Evolutionary conservation across 2,329 filamentous ascomycete genomes (phyloP).

Genomic region (Ophiostoma australiae): DNA sequence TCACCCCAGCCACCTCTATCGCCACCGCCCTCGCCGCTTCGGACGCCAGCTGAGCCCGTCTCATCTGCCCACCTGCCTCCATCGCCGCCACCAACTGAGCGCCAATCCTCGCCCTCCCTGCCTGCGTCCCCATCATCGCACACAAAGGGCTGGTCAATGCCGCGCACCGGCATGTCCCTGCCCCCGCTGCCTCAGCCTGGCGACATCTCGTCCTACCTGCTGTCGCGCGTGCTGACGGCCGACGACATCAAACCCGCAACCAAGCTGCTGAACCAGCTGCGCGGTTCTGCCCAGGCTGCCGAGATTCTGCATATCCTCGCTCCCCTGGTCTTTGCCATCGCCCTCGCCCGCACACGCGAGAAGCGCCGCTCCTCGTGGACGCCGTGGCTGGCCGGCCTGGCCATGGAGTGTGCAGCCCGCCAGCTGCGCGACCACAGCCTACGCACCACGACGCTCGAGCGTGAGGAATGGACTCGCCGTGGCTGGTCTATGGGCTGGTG

Average conservation of each 20-base stretch:
- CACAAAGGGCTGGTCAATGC: conserved; percentile 77
- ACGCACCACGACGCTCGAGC: conserved; percentile 79
- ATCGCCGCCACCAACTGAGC: conserved; percentile 28
- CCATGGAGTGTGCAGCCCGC: conserved; percentile 81
- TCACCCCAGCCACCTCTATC: conserved; percentile 25
- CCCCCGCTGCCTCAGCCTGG: conserved; percentile 74
- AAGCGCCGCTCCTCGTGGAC: conserved; percentile 61
- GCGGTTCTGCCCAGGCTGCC: conserved; percentile 67
- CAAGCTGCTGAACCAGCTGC: conserved; percentile 75
- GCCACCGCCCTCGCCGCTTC: conserved; percentile 26
- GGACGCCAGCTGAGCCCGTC: conserved; percentile 2
- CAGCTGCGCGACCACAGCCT: conserved; percentile 72
- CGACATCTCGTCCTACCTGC: conserved; percentile 81
- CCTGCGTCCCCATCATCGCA: conserved; percentile 35
- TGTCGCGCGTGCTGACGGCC: conserved; percentile 84
- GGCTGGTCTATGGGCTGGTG: conserved; percentile 94
- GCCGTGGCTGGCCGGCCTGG: conserved; percentile 83
- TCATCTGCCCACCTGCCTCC: conserved; percentile 15
- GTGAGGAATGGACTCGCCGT: conserved; percentile 81
- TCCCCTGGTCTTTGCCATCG: conserved; percentile 78
- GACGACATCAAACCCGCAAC: conserved; percentile 95
- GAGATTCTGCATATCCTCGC: conserved; percentile 90
- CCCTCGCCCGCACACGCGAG: conserved; percentile 56
- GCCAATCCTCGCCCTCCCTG: conserved; percentile 29
- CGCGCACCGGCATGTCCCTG: conserved; percentile 81